Evolutionary conservation across 2,329 filamentous ascomycete genomes (phyloP), one percentile per base, ranked within the genome.

Genomic region (Fusarium pininemorale): DNA sequence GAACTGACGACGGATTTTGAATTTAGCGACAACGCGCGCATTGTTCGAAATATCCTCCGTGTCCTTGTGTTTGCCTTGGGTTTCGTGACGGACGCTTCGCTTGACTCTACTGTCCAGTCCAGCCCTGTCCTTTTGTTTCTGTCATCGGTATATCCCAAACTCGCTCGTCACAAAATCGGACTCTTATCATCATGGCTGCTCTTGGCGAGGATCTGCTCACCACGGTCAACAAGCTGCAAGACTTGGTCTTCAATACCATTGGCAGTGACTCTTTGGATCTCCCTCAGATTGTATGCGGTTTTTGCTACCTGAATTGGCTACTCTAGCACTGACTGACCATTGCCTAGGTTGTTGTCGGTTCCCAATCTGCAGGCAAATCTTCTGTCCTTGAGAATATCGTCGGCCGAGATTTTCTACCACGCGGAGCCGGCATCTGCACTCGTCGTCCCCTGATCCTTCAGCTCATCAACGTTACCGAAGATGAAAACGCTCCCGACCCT

Each of bases 351-450:
- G 96, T 99, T 70, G 96, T 99, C 79, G 96, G 96, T 74, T 99
- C 96, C 70, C 96, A 99, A 85, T 98, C 96, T 16, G 97, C 96
- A 64, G 96, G 96, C 81, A 99, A 99, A 87, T 98, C 96, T 22
- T 98, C 96, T 13, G 96, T 99, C 32, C 92, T 99, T 74, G 96
- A 99, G 86, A 99, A 99, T 84, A 98, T 99, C 78, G 96, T 99
- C 80, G 96, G 96, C 79, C 91, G 96, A 84, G 96, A 99, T 85
- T 99, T 99, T 84, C 88, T 99, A 61, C 96, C 96, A 67, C 93
- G 96, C 82, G 96, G 96, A 80, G 97, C 94, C 82, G 96, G 96
- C 82, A 98, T 99, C 83, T 95, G 98, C 73, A 99, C 96, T 65
- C 90, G 96, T 72, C 90, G 96, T 80, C 96, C 96, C 65, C 89